Conservation (phyloP, 257 asterid genomes). For the Penstemon newberryi region DNA sequence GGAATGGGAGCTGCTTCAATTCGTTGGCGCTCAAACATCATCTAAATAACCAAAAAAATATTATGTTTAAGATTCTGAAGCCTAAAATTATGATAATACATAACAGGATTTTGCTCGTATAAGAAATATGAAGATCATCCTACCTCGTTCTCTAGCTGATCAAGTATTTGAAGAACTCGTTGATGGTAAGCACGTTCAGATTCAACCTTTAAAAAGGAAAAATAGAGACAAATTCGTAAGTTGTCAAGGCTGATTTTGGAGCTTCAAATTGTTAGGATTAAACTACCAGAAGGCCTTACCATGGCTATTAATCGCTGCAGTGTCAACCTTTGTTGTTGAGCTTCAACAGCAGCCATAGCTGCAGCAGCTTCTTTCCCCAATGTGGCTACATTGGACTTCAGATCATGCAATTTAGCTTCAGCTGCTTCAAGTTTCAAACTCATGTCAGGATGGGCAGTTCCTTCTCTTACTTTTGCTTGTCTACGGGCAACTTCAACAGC, state of each 20-base stretch:
- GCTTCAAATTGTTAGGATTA: not conserved
- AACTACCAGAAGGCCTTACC: slow-evolving; percentile 46
- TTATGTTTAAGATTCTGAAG: slow-evolving; percentile 22
- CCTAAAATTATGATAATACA: slow-evolving; percentile 16
- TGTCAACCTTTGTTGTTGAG: slow-evolving; percentile 94
- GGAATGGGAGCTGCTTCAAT: slow-evolving; percentile 94
- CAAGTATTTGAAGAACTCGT: slow-evolving; percentile 86
- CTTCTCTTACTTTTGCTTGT: slow-evolving; percentile 91
- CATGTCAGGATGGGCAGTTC: slow-evolving; percentile 82
- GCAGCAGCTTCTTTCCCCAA: slow-evolving; percentile 97
- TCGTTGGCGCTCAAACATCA: slow-evolving; percentile 88
- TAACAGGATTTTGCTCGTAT: not conserved
- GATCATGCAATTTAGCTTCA: slow-evolving; percentile 82
- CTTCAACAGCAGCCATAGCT: slow-evolving; percentile 99
- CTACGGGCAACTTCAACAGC: slow-evolving; percentile 91
- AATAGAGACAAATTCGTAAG: slow-evolving; percentile 25
- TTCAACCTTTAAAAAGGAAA: slow-evolving; percentile 61
- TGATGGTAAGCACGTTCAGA: slow-evolving; percentile 94
- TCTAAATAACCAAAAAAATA: slow-evolving; percentile 39
- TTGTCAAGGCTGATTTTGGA: slow-evolving; percentile 13
- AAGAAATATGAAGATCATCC: slow-evolving; percentile 2
- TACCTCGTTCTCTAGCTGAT: slow-evolving; percentile 92
- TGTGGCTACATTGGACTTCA: slow-evolving; percentile 73
- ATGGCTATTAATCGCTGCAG: slow-evolving; percentile 85
- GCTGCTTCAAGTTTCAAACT: slow-evolving; percentile 86